Evolutionary conservation across 306 rosid genomes (phyloP), one percentile per base, ranked within the genome.

Genomic region (Elaeagnus macrophylla): DNA sequence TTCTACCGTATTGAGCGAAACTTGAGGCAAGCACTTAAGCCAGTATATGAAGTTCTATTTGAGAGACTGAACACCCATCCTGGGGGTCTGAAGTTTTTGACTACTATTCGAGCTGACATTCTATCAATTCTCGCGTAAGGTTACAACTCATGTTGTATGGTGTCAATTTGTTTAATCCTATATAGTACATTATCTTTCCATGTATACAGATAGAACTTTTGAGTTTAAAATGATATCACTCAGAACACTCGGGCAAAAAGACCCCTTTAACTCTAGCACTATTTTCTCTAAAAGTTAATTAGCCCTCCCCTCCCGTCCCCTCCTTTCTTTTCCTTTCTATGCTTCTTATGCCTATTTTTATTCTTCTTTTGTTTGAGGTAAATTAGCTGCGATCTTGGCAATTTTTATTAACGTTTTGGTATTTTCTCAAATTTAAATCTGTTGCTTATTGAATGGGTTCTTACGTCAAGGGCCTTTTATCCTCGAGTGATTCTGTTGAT

Each of bases 1-100:
- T 90, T 83, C 77, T 83, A 77, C 55, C 88, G 84, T 50, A 65
- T 78, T 59, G 95, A 90, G 75, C 58, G 83, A 58, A 90, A 79
- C 67, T 73, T 90, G 83, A 86, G 97, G 68, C 86, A 79, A 35
- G 80, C 91, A 8, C 86, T 90, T 37, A 79, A 82, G 75, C 97
- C 97, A 12, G 66, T 60, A 51, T 90, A 86, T 35, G 97, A 86
- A 72, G 84, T 77, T 70, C 88, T 90, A 37, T 90, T 90, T 71
- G 97, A 83, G 78, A 81, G 86, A 16, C 94, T 86, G 66, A 90
- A 90, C 69, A 86, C 84, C 8, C 88, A 90, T 67, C 83, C 94
- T 2, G 97, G 97, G 63, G 97, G 97, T 43, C 77, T 90, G 79
- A 84, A 71, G 70, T 72, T 79, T 77, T 78, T 90, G 61, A 65